Evolutionary conservation across 352 stramenopile species (phyloP), one percentile per base, ranked within the genome.

Genomic region (Globisporangium paddicum): DNA sequence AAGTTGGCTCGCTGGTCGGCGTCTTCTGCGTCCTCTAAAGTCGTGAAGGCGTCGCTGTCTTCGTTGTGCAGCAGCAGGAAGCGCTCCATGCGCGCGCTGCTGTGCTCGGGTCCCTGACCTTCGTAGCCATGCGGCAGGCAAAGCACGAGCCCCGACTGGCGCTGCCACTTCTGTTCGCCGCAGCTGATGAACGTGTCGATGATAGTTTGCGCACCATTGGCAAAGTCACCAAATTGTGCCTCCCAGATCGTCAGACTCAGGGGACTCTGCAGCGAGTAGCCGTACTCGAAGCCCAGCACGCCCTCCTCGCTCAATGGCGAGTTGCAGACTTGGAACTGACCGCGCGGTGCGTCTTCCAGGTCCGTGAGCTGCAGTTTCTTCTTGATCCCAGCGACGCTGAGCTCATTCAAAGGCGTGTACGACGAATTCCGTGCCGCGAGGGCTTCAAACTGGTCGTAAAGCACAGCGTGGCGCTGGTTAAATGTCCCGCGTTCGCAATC

Each of bases 351-450:
- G 8, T 71, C 62, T 63, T 87, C 79, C 14, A 87, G 50, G 0
- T 73, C 69, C 0, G 55, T 54, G 38, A 84, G 73, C 42, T 67
- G 64, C 3, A 82, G 51, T 2, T 72, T 72, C 18, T 63, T 72
- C 59, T 72, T 69, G 30, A 90, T 75, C 3, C 68, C 69, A 2
- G 73, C 65, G 6, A 84, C 62, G 26, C 71, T 49, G 1, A 92
- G 75, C 51, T 85, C 70, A 18, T 99, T 98, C 10, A 99, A 67
- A n/a, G 96, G 96, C 14, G 88, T 97, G 73, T 98, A 98, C 47
- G 93, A 91, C 56, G 90, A 80, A 56, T 98, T 90, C 16, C 81
- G 69, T 0, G 79, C 78, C 2, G 73, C 82, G 0, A 92, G 59
- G 28, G 82, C 79, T 66, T 91, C 80, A 38, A 85, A 86, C 67